Evolutionary conservation across 2,329 filamentous ascomycete genomes (phyloP).

Genomic region (Aspergillus melleus): DNA sequence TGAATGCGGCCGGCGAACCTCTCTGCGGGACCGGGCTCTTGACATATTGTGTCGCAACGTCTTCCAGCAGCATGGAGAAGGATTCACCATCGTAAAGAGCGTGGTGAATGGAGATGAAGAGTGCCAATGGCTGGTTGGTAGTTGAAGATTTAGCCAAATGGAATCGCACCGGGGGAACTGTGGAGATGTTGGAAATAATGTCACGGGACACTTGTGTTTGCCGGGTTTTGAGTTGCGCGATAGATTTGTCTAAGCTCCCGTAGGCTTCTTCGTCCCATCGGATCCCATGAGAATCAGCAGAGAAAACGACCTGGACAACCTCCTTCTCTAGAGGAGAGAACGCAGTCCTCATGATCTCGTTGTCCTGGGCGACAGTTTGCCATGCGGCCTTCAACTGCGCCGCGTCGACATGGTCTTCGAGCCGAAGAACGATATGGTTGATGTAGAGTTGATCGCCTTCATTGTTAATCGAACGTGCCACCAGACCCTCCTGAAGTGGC

Average conservation of each 20-base stretch:
- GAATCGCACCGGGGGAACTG: constrained; percentile 29
- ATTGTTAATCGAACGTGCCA: constrained; percentile 39
- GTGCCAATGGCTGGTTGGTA: constrained; percentile 14
- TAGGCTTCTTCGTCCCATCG: constrained; percentile 24
- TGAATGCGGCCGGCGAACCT: constrained; percentile 23
- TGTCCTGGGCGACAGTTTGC: constrained; percentile 27
- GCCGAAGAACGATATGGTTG: constrained; percentile 39
- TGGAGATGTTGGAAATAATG: constrained; percentile 28
- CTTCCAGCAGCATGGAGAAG: constrained; percentile 34
- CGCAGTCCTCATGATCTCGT: constrained; percentile 41
- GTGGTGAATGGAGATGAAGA: constrained; percentile 39
- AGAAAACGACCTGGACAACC: constrained; percentile 38
- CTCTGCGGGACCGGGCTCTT: constrained; percentile 11
- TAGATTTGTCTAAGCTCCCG: constrained; percentile 13
- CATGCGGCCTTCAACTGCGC: constrained; percentile 29
- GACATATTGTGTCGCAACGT: constrained; percentile 30
- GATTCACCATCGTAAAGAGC: constrained; percentile 39
- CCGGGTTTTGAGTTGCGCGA: constrained; percentile 7
- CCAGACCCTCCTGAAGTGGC: constrained; percentile 35
- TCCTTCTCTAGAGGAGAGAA: constrained; percentile 38
- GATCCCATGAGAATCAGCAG: constrained; percentile 10
- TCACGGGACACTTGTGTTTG: constrained; percentile 20
- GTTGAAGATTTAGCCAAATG: constrained; percentile 16
- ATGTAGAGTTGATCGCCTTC: constrained; percentile 36
- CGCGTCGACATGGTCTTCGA: constrained; percentile 29